Percentiles rank a stretch among this genome's conserved stretches.
Conservation (phyloP, 139 green algal genomes). For the Marvania coccoides region DNA sequence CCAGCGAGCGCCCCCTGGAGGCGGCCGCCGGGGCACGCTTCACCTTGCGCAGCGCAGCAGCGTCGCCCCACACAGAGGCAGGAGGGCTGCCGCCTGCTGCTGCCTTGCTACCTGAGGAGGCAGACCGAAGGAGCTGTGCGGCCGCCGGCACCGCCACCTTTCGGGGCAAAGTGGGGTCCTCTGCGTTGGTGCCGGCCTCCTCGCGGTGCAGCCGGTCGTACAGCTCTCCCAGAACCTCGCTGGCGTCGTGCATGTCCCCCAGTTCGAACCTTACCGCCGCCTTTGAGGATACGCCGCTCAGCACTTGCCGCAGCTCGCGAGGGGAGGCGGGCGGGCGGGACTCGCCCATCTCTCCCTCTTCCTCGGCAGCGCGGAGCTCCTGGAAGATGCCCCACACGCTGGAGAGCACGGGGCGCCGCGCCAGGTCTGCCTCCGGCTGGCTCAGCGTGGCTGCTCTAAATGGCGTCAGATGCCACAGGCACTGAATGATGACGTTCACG, state of each 20-base stretch:
- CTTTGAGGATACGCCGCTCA: conserved; percentile 46
- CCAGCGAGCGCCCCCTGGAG: conserved; percentile 1
- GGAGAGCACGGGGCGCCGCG: neutral
- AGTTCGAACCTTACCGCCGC: conserved; percentile 35
- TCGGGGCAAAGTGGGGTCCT: conserved; percentile 46
- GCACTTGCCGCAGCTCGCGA: conserved; percentile 51
- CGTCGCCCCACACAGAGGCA: neutral
- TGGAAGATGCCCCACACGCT: neutral
- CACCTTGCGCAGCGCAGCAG: neutral
- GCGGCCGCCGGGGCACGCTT: neutral
- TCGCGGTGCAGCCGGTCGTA: conserved; percentile 58
- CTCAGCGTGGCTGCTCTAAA: conserved; percentile 14
- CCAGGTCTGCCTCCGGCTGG: neutral
- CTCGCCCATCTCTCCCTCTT: conserved; percentile 30
- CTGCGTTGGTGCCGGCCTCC: conserved; percentile 18
- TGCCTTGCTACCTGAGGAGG: neutral
- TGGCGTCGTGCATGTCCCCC: conserved; percentile 75
- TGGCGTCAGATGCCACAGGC: conserved; percentile 40
- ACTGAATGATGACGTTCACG: conserved; percentile 84
- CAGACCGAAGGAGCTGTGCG: neutral
- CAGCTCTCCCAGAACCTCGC: conserved; percentile 69
- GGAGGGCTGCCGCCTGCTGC: neutral
- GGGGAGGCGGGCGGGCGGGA: conserved; percentile 34
- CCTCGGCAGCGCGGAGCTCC: conserved; percentile 11
- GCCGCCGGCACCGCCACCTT: conserved; percentile 21